Conservation (phyloP, 2,329 filamentous ascomycete genomes). For the Penicillium freii region DNA sequence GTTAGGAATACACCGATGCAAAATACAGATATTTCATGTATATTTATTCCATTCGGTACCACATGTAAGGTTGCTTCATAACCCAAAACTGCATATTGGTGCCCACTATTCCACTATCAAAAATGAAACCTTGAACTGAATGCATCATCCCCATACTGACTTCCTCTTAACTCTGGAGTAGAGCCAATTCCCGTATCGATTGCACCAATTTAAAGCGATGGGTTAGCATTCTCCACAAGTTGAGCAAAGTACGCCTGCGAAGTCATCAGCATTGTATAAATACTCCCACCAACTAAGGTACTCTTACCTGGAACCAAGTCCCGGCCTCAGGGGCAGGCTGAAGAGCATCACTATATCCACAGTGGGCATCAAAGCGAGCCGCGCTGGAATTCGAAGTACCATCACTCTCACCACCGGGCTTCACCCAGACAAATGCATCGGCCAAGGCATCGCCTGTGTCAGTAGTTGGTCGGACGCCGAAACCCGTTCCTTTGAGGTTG, state of each 20-base stretch:
- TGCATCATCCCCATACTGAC: neutral
- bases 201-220: constrained; percentile 16
- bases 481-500: constrained; percentile 63
- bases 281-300: constrained; percentile 23
- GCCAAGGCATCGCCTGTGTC: constrained; percentile 58
- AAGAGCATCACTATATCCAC: constrained; percentile 54
- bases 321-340: constrained; percentile 69
- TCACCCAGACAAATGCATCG: constrained; percentile 70
- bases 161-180: too few relatives aligned
- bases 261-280: constrained; percentile 25
- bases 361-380: constrained; percentile 55
- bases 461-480: constrained; percentile 63
- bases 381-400: constrained; percentile 52
- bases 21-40: too few relatives aligned
- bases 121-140: neutral
- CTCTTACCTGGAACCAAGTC: constrained; percentile 59
- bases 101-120: neutral
- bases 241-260: constrained; percentile 32
- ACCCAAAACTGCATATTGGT: too few relatives aligned
- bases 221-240: constrained; percentile 30
- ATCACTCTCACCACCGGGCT: constrained; percentile 61
- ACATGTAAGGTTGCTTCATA: too few relatives aligned
- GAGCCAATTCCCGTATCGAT: too few relatives aligned
- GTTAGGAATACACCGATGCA: too few relatives aligned
- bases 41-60: too few relatives aligned